Base-by-base conservation (phyloP, 208 protist species). In the Wallacemonas collosoma region DNA sequence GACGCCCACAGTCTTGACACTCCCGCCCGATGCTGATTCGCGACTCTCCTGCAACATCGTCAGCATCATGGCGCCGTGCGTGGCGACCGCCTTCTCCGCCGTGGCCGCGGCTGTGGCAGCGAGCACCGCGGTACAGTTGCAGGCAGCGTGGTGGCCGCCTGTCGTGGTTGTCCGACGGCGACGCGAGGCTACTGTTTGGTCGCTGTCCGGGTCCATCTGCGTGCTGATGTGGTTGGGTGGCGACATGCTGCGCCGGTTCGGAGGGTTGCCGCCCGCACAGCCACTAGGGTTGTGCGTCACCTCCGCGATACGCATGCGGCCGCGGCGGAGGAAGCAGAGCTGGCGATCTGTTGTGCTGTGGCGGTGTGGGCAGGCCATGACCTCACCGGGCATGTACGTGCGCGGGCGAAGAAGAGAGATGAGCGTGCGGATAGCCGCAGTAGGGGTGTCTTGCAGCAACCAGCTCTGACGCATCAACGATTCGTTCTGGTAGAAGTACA, bases 381-480 rank as follows among this genome's bases (percentile, higher is more conserved):
- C 79, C 64, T 93, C 91, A 1, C 88, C 87, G 36, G 91, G 91
- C 72, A 87, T 80, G 79, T 83, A 93, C 14, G 81, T 90, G 61
- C 70, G 88, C 15, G 91, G 83, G 26, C 79, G 78, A 15, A 95
- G 56, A 41, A 88, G 80, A 14, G 86, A 76, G n/a, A 93, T 89
- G 69, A 95, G 77, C 54, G 67, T 81, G 44, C 86, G 86, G 44
- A 95, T 87, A 8, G 88, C 93, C 54, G 79, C 72, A 17, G 85
- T 75, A 12, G 91, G 87, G 12, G 87, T 88, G 70, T 95, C 91
- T 75, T 95, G 91, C 55, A 95, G 78, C 63, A 95, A 80, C 91
- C 91, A 95, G 75, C 91, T 95, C 81, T 95, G 91, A 67, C 91
- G 84, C 85, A 93, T 85, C 38, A 91, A 70, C 47, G 92, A 65